Percentiles rank a stretch among this genome's conserved stretches.
phyloP scores from a whole-genome alignment of 1,139 yeast genomes.

The Blastobotrys persicus region DNA sequence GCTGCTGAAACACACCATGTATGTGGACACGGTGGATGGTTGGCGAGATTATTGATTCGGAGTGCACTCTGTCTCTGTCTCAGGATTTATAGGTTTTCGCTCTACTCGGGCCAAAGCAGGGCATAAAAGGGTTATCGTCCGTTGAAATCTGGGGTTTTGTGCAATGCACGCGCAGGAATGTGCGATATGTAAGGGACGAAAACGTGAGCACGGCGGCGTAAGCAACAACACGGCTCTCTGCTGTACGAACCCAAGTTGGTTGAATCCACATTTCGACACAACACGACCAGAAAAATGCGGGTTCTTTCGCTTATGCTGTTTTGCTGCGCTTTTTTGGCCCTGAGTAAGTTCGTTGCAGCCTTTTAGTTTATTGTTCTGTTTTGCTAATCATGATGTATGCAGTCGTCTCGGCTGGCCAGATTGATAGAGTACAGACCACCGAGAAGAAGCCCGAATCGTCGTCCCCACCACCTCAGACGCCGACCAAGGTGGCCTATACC shows the following conservation, averaged over 20 bases:
- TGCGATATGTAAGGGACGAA: neutral
- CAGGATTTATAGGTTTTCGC: too few species aligned
- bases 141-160: too few species aligned
- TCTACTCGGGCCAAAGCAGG: too few species aligned
- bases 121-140: too few species aligned
- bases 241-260: too few species aligned
- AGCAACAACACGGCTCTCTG: neutral
- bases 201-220: neutral
- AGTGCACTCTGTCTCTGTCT: too few species aligned
- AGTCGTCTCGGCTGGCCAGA: slow-evolving; percentile 4
- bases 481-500: slow-evolving; percentile 56
- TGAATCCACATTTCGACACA: too few species aligned
- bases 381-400: neutral
- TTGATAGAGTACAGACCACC: slow-evolving; percentile 13
- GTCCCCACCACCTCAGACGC: slow-evolving; percentile 16
- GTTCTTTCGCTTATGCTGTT: slow-evolving; percentile 1
- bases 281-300: neutral
- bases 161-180: too few species aligned
- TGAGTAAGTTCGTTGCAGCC: neutral
- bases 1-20: too few species aligned
- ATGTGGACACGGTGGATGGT: too few species aligned
- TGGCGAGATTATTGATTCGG: too few species aligned
- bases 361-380: neutral
- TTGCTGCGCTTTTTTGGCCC: neutral
- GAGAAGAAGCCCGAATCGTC: neutral